phyloP scores from a whole-genome alignment of 1,139 yeast genomes.

The Hyphopichia wangnamkhiaoensis region DNA sequence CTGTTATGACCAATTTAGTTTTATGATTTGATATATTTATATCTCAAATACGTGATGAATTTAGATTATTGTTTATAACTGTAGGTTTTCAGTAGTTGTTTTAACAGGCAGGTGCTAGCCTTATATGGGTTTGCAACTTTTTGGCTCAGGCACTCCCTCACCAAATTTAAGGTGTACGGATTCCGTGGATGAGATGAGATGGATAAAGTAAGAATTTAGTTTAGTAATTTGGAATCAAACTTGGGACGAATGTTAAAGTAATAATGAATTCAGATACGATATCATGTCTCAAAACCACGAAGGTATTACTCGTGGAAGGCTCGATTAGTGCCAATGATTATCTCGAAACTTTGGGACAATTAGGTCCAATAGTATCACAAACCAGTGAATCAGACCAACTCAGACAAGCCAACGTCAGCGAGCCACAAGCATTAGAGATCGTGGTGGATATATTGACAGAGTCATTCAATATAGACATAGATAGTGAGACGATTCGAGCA shows the following conservation, averaged over 20 bases:
- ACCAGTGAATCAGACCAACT: background rate
- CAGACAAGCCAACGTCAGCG: background rate
- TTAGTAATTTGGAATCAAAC: too few species aligned
- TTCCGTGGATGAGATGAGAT: background rate
- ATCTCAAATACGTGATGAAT: too few species aligned
- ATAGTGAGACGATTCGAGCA: background rate
- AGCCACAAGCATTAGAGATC: background rate
- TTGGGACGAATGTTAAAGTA: too few species aligned
- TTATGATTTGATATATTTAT: too few species aligned
- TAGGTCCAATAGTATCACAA: constrained; percentile 1
- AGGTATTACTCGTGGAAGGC: constrained; percentile 2
- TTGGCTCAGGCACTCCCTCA: too few species aligned
- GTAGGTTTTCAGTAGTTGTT: too few species aligned
- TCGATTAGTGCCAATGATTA: constrained; percentile 2
- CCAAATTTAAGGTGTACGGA: background rate
- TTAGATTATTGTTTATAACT: too few species aligned
- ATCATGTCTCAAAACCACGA: background rate
- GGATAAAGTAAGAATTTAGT: too few species aligned
- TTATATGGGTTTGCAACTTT: too few species aligned
- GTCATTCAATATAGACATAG: background rate
- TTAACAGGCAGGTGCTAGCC: too few species aligned
- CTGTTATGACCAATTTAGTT: background rate
- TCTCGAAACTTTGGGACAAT: background rate
- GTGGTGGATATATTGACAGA: constrained; percentile 3
- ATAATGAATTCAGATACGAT: too few species aligned